Percentiles rank a stretch among this genome's conserved stretches.
Conservation (phyloP, 345 rosid species). For the Populus alba region DNA sequence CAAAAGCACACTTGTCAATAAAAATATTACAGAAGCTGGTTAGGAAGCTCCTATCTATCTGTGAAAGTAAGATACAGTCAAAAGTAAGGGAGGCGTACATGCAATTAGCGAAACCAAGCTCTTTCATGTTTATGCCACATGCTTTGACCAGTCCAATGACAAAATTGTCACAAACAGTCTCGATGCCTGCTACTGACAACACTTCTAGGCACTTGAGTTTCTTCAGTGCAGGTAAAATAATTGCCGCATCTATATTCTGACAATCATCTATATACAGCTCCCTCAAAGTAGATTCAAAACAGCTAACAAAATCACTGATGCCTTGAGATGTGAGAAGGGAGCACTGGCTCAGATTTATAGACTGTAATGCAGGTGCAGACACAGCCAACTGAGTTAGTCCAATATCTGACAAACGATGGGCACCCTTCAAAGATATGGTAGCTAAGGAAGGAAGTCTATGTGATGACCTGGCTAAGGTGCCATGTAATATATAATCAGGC, state of each 20-base stretch:
- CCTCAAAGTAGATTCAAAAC: conserved; percentile 30
- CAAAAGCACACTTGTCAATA: conserved; percentile 13
- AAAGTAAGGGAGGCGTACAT: conserved; percentile 12
- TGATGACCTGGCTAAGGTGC: conserved; percentile 22
- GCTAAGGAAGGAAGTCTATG: conserved; percentile 33
- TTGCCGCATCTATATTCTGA: conserved; percentile 29
- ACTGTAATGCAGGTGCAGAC: conserved; percentile 42
- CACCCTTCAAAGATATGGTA: conserved; percentile 45
- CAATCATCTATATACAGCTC: conserved; percentile 53
- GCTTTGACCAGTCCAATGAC: conserved; percentile 19
- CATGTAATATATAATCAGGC: conserved; percentile 27
- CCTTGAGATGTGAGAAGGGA: conserved; percentile 38
- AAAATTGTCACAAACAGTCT: conserved; percentile 29
- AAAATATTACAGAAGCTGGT: background rate
- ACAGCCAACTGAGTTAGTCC: conserved; percentile 25
- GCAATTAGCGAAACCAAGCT: conserved; percentile 30
- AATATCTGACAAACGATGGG: conserved; percentile 39
- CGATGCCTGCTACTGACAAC: conserved; percentile 43
- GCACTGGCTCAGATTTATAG: conserved; percentile 47
- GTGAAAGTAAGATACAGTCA: background rate
- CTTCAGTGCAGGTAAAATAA: conserved; percentile 31
- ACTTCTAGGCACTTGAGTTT: conserved; percentile 30
- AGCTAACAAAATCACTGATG: conserved; percentile 26
- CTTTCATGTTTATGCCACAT: conserved; percentile 38
- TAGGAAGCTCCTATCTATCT: background rate